Percentiles rank a stretch among this genome's conserved stretches.
Evolutionary conservation across 352 stramenopile species (phyloP).

Genomic region (Pythium brachiatum): DNA sequence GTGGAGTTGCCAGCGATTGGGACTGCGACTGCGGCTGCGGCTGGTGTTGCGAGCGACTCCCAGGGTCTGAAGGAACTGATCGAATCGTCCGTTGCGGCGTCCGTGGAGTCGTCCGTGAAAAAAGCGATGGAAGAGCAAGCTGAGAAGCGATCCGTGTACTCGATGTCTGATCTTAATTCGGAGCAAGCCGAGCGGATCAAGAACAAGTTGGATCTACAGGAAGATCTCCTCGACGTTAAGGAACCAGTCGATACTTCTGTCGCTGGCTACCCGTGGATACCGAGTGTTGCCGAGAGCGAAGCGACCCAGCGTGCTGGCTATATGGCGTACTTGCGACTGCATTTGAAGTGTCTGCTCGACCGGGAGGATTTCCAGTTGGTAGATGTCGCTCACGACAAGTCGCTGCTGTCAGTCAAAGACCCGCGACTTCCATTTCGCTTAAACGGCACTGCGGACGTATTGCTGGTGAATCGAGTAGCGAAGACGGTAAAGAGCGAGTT

Average conservation of each 20-base stretch:
- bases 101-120: not conserved
- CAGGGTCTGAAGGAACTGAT: conserved; percentile 15
- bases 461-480: conserved; percentile 28
- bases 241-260: conserved; percentile 31
- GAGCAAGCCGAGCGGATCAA: not conserved
- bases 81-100: conserved; percentile 4
- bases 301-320: conserved; percentile 24
- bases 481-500: conserved; percentile 28
- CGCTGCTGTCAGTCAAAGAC: conserved; percentile 22
- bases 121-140: conserved; percentile 8
- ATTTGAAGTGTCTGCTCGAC: conserved; percentile 33
- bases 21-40: too few species aligned
- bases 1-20: too few species aligned
- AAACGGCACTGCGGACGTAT: conserved; percentile 32
- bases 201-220: conserved; percentile 22
- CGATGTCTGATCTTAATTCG: conserved; percentile 7
- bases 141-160: conserved; percentile 11
- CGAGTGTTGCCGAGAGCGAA: conserved; percentile 16
- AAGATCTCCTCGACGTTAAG: conserved; percentile 20
- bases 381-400: conserved; percentile 24
- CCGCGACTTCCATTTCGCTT: conserved; percentile 31
- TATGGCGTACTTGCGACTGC: conserved; percentile 29
- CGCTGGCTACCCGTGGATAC: conserved; percentile 24
- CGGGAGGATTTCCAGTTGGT: conserved; percentile 21
- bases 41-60: not conserved